Conservation (phyloP, 768 basidiomycete species). For the Phaeotremella skinneri region DNA sequence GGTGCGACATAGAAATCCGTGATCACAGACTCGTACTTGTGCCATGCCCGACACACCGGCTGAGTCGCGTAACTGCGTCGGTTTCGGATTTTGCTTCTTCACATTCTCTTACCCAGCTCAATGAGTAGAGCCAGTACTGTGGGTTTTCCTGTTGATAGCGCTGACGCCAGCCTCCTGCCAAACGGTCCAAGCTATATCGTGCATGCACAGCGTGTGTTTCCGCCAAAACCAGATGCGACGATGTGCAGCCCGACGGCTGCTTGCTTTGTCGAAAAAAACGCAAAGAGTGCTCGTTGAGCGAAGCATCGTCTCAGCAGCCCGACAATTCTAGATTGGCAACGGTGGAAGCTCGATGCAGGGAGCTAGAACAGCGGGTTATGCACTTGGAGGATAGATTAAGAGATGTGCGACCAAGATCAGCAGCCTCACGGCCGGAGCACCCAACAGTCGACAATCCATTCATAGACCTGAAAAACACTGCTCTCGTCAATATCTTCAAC, state of each 20-base stretch:
- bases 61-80: too few species aligned
- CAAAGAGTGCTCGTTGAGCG: slow-evolving; percentile 20
- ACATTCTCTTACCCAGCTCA: not conserved
- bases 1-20: too few species aligned
- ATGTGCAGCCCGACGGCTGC: slow-evolving; percentile 23
- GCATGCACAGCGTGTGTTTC: slow-evolving; percentile 26
- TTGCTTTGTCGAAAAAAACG: slow-evolving; percentile 20
- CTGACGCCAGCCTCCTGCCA: not conserved
- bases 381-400: slow-evolving; percentile 12
- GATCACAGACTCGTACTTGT: too few species aligned
- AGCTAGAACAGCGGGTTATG: slow-evolving; percentile 13
- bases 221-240: slow-evolving; percentile 31
- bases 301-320: not conserved
- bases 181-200: slow-evolving; percentile 15
- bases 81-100: too few species aligned
- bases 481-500: slow-evolving; percentile 3
- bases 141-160: not conserved
- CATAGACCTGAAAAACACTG: not conserved
- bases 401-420: not conserved
- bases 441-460: not conserved
- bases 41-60: too few species aligned
- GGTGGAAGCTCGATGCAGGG: not conserved
- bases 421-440: not conserved
- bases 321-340: not conserved
- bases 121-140: not conserved